These are phyloP conservation scores for Trichomonas tenax DNA, from an alignment of 208 protist species.

Conservation along the genomic window DNA sequence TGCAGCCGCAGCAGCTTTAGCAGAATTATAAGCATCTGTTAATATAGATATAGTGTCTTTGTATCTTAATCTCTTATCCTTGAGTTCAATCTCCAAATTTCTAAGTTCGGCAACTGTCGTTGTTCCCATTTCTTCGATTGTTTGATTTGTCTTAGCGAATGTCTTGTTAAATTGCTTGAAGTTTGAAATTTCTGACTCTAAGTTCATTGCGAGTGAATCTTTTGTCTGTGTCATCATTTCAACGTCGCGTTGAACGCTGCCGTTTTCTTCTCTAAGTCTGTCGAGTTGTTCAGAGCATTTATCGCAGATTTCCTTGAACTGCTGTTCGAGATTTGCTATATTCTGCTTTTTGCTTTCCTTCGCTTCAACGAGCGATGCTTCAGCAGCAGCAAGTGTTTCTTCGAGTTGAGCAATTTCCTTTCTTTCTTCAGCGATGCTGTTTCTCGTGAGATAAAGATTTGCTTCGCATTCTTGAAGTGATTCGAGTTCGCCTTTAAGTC, in stretches of 20 bases:
- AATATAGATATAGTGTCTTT: not conserved
- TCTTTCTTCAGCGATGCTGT: not conserved
- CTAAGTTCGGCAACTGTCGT: not conserved
- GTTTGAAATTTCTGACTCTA: not conserved
- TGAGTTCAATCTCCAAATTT: not conserved
- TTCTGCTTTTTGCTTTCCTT: not conserved
- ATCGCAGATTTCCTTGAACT: not conserved
- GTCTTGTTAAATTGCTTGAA: not conserved
- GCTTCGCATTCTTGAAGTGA: not conserved
- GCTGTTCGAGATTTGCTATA: not conserved
- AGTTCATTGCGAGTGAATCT: not conserved
- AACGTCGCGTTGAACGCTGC: not conserved
- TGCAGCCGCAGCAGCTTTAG: not conserved
- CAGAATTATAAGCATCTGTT: not conserved
- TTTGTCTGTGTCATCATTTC: not conserved
- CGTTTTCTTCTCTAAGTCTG: not conserved
- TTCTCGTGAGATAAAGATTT: not conserved
- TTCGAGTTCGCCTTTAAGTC: not conserved
- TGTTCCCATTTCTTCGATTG: not conserved
- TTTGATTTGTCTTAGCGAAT: not conserved
- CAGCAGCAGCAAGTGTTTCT: not conserved
- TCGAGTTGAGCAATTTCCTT: not conserved
- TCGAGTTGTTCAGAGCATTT: not conserved
- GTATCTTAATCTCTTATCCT: not conserved
- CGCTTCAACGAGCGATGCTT: not conserved